These are phyloP conservation scores for Pluteus cervinus DNA, from an alignment of 768 basidiomycete species.

Conservation along the genomic window DNA sequence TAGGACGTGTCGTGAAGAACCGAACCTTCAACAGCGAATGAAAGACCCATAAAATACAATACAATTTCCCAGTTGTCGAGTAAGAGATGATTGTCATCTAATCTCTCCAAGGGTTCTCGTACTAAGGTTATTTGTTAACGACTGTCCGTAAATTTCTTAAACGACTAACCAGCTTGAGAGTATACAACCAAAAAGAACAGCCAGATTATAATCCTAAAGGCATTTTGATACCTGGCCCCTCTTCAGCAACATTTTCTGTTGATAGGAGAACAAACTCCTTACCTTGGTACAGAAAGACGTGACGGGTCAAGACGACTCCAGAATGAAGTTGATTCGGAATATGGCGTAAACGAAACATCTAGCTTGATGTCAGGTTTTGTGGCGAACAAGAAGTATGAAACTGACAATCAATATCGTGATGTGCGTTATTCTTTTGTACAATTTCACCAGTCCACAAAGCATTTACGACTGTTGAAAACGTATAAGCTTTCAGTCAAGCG, in stretches of 20 bases:
- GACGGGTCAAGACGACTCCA: slow-evolving; percentile 73
- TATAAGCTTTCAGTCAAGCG: background rate
- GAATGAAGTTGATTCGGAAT: slow-evolving; percentile 42
- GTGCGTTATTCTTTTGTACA: slow-evolving; percentile 69
- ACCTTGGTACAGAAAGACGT: slow-evolving; percentile 78
- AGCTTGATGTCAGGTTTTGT: background rate
- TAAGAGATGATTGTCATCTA: slow-evolving; percentile 45
- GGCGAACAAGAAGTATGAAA: slow-evolving; percentile 1
- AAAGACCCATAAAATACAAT: slow-evolving; percentile 71
- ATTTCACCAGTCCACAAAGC: slow-evolving; percentile 80
- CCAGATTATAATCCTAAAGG: slow-evolving; percentile 75
- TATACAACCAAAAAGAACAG: slow-evolving; percentile 73
- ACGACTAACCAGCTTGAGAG: slow-evolving; percentile 68
- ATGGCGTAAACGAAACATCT: slow-evolving; percentile 72
- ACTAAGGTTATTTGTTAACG: slow-evolving; percentile 35
- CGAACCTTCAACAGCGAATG: slow-evolving; percentile 78
- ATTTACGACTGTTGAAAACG: slow-evolving; percentile 57
- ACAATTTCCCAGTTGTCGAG: slow-evolving; percentile 78
- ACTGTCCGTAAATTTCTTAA: slow-evolving; percentile 1
- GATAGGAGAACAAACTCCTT: slow-evolving; percentile 2
- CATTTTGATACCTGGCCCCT: slow-evolving; percentile 69
- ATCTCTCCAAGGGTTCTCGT: slow-evolving; percentile 67
- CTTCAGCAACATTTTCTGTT: slow-evolving; percentile 5
- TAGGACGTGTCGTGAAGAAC: background rate
- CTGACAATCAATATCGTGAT: slow-evolving; percentile 77